Evolutionary conservation across 2,329 filamentous ascomycete genomes (phyloP), one percentile per base, ranked within the genome.

Genomic region (Claviceps humidiphila): DNA sequence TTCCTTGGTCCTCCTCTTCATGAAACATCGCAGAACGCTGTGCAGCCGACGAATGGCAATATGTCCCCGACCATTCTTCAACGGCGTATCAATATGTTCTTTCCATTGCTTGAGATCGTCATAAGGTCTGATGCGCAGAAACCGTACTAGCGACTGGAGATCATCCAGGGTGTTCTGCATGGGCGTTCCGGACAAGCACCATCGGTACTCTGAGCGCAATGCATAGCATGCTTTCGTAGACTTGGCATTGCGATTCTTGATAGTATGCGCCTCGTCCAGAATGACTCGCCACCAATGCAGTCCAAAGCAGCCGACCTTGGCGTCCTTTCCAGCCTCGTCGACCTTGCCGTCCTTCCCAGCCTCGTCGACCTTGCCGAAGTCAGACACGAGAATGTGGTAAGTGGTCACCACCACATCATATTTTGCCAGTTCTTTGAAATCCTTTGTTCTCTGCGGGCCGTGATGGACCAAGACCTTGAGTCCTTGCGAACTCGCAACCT

Each of bases 111-210:
- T 77, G 20, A 96, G 73, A 52, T 96, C 83, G 61, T 94, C 84
- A 63, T 93, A 97, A 0, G 93, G 93, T 59, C 87, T 85, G 63
- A 98, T 95, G 16, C 87, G 83, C 40, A 98, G 75, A 66, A 98
- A 98, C 56, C 84, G 87, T 65, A 98, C 88, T 51, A 98, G 72
- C 58, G 89, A 95, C 64, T 98, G 93, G 50, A 98, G 73, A 67
- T 98, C 93, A 58, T 98, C 93, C 5, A 98, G 78, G 61, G 95
- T 97, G 69, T 98, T 98, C 65, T 98, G 93, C 84, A 98, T 89
- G 0, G 93, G 93, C 1, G 93, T 98, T 51, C 93, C 93, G 0
- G 90, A 95, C 56, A 98, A 71, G 63, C 93, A 97, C 93, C 93
- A 98, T 55, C 93, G 79, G 62, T 95, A 97, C 65, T 93, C 85